phyloP scores from a whole-genome alignment of 805 yeast species.

The Monosporozyma aquatica region DNA sequence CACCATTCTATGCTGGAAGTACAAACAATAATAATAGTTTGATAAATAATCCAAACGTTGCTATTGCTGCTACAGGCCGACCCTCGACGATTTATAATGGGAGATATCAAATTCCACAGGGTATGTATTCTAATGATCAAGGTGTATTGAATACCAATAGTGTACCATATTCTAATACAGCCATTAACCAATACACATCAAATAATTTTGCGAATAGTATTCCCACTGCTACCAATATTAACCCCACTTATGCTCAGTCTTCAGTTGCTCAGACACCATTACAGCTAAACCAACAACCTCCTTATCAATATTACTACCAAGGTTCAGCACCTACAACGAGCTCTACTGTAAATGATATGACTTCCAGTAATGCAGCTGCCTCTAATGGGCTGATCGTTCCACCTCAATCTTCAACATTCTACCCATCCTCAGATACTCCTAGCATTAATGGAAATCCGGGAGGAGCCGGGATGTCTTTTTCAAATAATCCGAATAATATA shows the following conservation, averaged over 20 bases:
- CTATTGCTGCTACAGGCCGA: too few relatives aligned
- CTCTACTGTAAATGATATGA: constrained; percentile 4
- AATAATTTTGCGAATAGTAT: constrained; percentile 10
- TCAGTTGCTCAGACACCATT: not conserved
- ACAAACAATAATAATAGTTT: not conserved
- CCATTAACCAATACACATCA: too few relatives aligned
- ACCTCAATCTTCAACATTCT: constrained; percentile 3
- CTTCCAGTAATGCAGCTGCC: not conserved
- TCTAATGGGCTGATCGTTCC: not conserved
- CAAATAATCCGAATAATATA: not conserved
- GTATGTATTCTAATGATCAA: constrained; percentile 5
- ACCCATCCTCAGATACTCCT: constrained; percentile 1
- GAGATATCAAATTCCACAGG: constrained; percentile 6
- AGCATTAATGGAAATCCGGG: not conserved
- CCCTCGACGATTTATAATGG: constrained; percentile 5
- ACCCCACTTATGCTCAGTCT: not conserved
- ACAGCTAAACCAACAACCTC: not conserved
- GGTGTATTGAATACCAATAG: constrained; percentile 5
- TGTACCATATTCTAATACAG: constrained; percentile 12
- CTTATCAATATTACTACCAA: constrained; percentile 7
- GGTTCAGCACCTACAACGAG: not conserved
- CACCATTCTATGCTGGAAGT: not conserved
- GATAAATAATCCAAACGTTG: too few relatives aligned
- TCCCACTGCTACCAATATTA: not conserved
- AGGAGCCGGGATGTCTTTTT: not conserved